Conservation (phyloP, 805 yeast species). For the Candida sphagnicola region DNA sequence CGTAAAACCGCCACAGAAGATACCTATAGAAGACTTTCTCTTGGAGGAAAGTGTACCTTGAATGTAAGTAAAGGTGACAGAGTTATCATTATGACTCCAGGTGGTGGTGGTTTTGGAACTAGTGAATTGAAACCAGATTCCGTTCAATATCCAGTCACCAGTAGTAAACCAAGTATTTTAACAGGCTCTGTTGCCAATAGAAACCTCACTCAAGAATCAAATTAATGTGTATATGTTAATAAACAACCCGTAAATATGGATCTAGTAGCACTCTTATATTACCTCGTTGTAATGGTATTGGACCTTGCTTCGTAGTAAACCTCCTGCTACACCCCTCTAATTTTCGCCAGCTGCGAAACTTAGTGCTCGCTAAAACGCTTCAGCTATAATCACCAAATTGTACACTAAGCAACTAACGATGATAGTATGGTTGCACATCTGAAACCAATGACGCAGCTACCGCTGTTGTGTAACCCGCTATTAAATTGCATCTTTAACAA, state of each 20-base stretch:
- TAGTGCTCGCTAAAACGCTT: too few species aligned
- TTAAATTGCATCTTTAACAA: constrained; percentile 65
- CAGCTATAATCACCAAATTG: too few species aligned
- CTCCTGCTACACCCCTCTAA: too few species aligned
- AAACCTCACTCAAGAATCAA: constrained; percentile 31
- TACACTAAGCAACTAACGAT: background rate
- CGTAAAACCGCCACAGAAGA: constrained; percentile 14
- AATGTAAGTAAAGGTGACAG: constrained; percentile 36
- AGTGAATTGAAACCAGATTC: background rate
- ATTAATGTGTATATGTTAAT: constrained; percentile 12
- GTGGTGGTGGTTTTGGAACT: constrained; percentile 43
- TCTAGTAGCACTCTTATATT: background rate
- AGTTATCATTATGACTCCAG: constrained; percentile 37
- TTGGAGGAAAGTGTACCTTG: constrained; percentile 33
- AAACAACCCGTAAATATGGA: background rate
- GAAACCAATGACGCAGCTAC: constrained; percentile 35
- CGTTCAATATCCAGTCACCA: constrained; percentile 20
- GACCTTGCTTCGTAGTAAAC: too few species aligned
- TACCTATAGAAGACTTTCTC: constrained; percentile 16
- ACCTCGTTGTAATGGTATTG: too few species aligned
- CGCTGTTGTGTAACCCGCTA: constrained; percentile 57
- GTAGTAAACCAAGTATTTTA: constrained; percentile 19
- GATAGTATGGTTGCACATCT: constrained; percentile 8
- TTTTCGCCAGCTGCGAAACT: too few species aligned
- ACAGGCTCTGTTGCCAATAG: constrained; percentile 38